phyloP scores from a whole-genome alignment of 805 yeast genomes.

The Pichia thaimueangensis region DNA sequence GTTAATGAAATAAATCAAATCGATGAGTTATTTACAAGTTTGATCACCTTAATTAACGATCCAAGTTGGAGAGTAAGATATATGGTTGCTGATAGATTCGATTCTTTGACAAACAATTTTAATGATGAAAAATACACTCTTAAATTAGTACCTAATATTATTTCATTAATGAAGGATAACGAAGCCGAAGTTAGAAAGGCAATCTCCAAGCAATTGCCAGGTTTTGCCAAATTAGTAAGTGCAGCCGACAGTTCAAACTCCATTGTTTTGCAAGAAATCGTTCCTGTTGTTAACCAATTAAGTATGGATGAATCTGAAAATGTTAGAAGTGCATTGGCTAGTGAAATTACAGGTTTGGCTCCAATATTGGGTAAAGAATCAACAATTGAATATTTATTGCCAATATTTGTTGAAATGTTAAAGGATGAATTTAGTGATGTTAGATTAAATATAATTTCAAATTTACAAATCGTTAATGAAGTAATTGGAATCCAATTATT shows the following conservation, averaged over 20 bases:
- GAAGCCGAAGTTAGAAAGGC: conserved; percentile 98
- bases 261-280: conserved; percentile 59
- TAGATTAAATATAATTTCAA: conserved; percentile 86
- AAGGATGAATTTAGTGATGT: conserved; percentile 97
- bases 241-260: conserved; percentile 34
- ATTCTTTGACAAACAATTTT: conserved; percentile 61
- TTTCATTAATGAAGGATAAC: conserved; percentile 75
- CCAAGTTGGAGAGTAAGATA: conserved; percentile 98
- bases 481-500: conserved; percentile 87
- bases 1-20: conserved; percentile 53
- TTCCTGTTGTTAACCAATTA: conserved; percentile 78
- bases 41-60: conserved; percentile 72
- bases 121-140: conserved; percentile 50
- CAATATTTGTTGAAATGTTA: conserved; percentile 85
- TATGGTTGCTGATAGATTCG: conserved; percentile 94
- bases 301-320: conserved; percentile 89
- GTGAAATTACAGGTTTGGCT: conserved; percentile 79
- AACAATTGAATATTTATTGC: conserved; percentile 76
- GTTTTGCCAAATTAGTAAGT: conserved; percentile 49
- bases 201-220: conserved; percentile 84
- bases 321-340: conserved; percentile 89
- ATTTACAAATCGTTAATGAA: conserved; percentile 85
- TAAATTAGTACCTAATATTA: conserved; percentile 62
- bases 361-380: conserved; percentile 79
- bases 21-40: conserved; percentile 54